A percentile compares a stretch with the other conserved stretches of the same genome.
Conservation (phyloP, 805 yeast species). For the Zygosaccharomyces pseudorouxii region DNA sequence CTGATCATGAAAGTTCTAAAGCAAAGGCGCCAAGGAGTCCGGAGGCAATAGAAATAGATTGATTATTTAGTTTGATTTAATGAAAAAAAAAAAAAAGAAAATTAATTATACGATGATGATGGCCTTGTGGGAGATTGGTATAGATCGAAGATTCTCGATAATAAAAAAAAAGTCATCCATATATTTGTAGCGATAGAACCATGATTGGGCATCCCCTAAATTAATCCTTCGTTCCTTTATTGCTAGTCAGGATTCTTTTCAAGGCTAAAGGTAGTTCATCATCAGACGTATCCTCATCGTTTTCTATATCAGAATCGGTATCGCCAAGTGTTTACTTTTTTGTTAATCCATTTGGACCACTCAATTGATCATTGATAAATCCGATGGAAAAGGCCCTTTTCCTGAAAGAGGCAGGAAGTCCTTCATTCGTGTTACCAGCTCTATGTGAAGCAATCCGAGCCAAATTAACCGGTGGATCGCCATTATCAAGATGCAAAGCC, state of each 20-base stretch:
- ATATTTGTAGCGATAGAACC: neutral
- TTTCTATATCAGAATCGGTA: constrained; percentile 16
- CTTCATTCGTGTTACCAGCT: constrained; percentile 12
- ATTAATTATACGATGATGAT: neutral
- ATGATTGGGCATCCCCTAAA: neutral
- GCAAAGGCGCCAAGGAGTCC: constrained; percentile 63
- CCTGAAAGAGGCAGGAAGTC: constrained; percentile 32
- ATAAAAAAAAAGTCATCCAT: neutral
- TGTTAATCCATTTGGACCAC: constrained; percentile 9
- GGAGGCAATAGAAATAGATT: constrained; percentile 77
- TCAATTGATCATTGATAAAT: constrained; percentile 27
- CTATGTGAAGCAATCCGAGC: constrained; percentile 32
- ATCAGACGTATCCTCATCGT: constrained; percentile 17
- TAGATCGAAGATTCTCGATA: neutral
- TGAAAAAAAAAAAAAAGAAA: no score
- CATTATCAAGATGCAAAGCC: constrained; percentile 9
- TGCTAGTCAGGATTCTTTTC: constrained; percentile 32
- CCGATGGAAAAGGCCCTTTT: constrained; percentile 38
- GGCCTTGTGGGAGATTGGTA: neutral
- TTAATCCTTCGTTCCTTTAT: neutral
- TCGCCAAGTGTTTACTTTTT: constrained; percentile 31
- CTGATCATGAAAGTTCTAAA: constrained; percentile 50
- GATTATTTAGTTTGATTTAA: constrained; percentile 11
- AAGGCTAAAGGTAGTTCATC: constrained; percentile 39
- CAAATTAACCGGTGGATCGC: constrained; percentile 17